These are phyloP conservation scores for Lachancea cidri DNA, from an alignment of 805 yeast species.

Conservation along the genomic window DNA sequence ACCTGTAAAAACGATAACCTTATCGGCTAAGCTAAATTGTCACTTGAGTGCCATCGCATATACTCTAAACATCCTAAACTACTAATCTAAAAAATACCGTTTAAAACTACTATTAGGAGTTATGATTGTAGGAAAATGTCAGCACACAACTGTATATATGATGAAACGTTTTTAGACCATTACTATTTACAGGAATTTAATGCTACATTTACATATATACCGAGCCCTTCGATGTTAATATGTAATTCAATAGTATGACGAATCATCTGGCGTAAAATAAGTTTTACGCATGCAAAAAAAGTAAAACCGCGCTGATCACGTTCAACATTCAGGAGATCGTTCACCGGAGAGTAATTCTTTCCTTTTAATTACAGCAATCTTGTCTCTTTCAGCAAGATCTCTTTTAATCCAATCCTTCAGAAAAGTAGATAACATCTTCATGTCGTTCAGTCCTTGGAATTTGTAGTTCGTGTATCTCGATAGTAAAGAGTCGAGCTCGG, in stretches of 20 bases:
- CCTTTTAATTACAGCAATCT: background rate
- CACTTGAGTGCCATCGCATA: too few species aligned
- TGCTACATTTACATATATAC: background rate
- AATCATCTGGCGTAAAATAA: background rate
- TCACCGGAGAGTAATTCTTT: background rate
- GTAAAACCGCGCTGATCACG: background rate
- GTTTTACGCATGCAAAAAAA: background rate
- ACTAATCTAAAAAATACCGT: too few species aligned
- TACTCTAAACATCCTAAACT: too few species aligned
- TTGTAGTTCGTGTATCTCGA: conserved; percentile 17
- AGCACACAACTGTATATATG: background rate
- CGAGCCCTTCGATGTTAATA: background rate
- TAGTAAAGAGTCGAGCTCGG: conserved; percentile 14
- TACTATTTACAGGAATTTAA: background rate
- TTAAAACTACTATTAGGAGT: too few species aligned
- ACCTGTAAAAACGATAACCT: too few species aligned
- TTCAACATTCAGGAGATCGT: background rate
- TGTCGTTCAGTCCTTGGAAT: conserved; percentile 22
- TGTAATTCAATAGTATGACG: background rate
- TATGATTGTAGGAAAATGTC: too few species aligned
- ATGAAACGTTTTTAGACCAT: background rate
- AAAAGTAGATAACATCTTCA: conserved; percentile 12
- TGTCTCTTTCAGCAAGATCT: conserved; percentile 5
- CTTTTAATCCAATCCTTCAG: conserved; percentile 19
- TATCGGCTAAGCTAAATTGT: too few species aligned